These are phyloP conservation scores for Gryganskiella cystojenkinii DNA, from an alignment of 192 early-diverging fungal genomes.

Conservation along the genomic window DNA sequence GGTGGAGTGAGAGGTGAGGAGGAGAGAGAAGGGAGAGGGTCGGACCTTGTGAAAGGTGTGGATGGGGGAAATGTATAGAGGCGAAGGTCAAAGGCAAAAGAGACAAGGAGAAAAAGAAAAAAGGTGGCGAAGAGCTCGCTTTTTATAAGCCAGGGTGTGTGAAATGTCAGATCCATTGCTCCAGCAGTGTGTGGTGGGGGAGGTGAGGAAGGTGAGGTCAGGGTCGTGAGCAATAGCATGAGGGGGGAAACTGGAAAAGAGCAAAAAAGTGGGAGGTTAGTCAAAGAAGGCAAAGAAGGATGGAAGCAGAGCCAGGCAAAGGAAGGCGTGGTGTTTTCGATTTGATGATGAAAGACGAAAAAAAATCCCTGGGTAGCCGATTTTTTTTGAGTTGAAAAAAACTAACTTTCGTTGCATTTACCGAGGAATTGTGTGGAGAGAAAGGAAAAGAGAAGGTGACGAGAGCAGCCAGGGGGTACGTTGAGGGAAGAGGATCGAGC, in stretches of 20 bases:
- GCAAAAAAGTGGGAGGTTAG: not conserved
- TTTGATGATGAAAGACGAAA: too few relatives aligned
- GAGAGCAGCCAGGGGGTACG: too few relatives aligned
- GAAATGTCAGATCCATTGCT: not conserved
- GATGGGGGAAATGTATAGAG: not conserved
- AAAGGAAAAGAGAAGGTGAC: conserved; percentile 2
- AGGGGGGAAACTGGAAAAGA: not conserved
- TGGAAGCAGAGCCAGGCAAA: not conserved
- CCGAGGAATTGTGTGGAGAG: conserved; percentile 39
- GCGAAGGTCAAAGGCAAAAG: not conserved
- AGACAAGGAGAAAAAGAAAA: not conserved
- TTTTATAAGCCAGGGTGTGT: not conserved
- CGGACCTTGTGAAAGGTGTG: not conserved
- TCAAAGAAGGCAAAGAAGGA: too few relatives aligned
- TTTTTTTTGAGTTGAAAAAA: not conserved
- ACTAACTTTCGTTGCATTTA: not conserved
- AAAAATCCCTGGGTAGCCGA: not conserved
- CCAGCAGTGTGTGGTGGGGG: conserved; percentile 1
- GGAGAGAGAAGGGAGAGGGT: not conserved
- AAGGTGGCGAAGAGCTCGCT: not conserved
- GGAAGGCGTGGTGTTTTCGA: not conserved
- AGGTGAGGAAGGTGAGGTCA: conserved; percentile 18
- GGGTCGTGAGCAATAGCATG: conserved; percentile 10
- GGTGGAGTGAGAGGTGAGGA: not conserved
- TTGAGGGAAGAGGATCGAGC: not conserved